Base-by-base conservation (phyloP, 345 rosid species). In the Aquilaria malaccensis region DNA sequence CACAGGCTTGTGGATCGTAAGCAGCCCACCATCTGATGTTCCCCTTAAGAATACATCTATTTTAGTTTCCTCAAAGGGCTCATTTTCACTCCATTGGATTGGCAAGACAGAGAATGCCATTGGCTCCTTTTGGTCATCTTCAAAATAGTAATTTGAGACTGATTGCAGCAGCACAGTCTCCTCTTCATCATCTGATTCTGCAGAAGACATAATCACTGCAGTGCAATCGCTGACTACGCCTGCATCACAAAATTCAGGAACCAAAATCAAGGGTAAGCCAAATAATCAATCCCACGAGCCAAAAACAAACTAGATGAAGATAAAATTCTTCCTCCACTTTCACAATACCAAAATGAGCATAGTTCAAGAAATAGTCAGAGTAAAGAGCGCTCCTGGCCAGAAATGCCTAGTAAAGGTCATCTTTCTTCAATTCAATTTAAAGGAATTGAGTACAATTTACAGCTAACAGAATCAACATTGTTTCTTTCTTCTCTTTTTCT, bases 101-200 rank as follows among this genome's bases (percentile, higher is more conserved):
- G 99, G 99, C 62, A 93, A 73, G 45, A 33, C 72, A 7, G 95
- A 69, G 60, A 93, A 87, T 0, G 96, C 76, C 43, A 81, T 62
- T 0, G 88, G 83, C 32, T 66, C 77, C 3, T 85, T 74, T 11
- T 72, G 64, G 33, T 87, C 81, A 41, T 87, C 86, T 58, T 78
- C 76, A 51, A 87, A 89, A 65, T 75, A 70, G 56, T 85, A 93
- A 58, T 69, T 76, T 0, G 86, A 74, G n/a, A 85, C 97, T 0
- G 77, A 74, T 33, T 55, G 76, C 30, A 80, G 85, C 55, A 67
- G 55, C 54, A 50, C 30, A 53, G 79, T 87, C n/a, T 65, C 82
- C 72, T 64, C 82, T 64, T 93, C 97, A 9, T 93, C 98, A 37
- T 87, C 96, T 3, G 87, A 86, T 49, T 50, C 56, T 45, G 7